Evolutionary conservation across 805 yeast species (phyloP), one percentile per base, ranked within the genome.

Genomic region (Teunomyces funiuensis): DNA sequence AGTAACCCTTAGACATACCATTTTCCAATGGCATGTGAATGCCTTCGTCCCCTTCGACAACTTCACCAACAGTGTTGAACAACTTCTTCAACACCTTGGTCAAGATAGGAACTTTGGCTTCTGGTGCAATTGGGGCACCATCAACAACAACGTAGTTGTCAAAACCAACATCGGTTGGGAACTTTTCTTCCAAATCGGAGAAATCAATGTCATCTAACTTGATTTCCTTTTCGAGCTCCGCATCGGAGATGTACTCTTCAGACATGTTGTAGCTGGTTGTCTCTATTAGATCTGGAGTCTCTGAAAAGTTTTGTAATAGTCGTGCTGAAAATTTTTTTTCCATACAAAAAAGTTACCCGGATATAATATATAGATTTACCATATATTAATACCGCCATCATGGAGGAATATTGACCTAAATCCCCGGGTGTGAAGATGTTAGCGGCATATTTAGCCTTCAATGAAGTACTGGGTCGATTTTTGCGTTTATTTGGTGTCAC

Each of bases 71-170:
- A 49, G 79, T 77, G 36, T 80, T 69, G 58, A 93, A 83, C 40
- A 88, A 75, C 70, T 90, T 91, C 53, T 76, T 79, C 58, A 93
- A 76, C 33, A 95, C 97, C 64, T 88, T 90, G 52, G 82, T 77
- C 60, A 93, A 77, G 44, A 86, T 80, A 42, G 88, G 86, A 39
- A 82, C 86, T 68, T 93, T 93, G 40, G 88, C 63, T 60, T 84
- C 95, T 44, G 97, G 96, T 18, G 96, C 96, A 47, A 88, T 74
- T 52, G 99, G 99, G 8, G 96, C 90, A 36, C 99, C 99, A 61
- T 89, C 97, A 39, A 88, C 85, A 22, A 91, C 86, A 43, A 91
- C 80, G 58, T 80, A 89, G 56, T 79, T 79, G 57, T 87, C 96
- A 43, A 87, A 74, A 39, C 78, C 80, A 42, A 79, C 76, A 39